phyloP scores from a whole-genome alignment of 2,329 filamentous ascomycete genomes.

The Fonsecaea pugnacius region DNA sequence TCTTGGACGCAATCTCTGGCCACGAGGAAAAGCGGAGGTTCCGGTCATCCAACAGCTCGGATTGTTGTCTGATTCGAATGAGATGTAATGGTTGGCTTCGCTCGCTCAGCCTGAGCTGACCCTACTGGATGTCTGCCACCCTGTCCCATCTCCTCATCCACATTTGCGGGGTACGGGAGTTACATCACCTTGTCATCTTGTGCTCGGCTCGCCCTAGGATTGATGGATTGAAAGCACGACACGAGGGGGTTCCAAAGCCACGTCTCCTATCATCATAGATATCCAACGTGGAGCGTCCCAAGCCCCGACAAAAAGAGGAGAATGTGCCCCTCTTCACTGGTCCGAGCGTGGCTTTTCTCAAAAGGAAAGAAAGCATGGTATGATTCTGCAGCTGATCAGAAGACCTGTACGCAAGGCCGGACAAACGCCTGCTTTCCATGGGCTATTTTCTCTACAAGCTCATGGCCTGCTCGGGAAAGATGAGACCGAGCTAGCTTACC shows the following conservation, averaged over 20 bases:
- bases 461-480: constrained; percentile 10
- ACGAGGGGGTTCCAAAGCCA: constrained; percentile 13
- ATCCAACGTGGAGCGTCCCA: constrained; percentile 6
- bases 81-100: not conserved
- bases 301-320: constrained; percentile 5
- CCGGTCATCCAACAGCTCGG: constrained; percentile 5
- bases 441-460: constrained; percentile 9
- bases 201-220: not conserved
- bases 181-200: constrained; percentile 19
- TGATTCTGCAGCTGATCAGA: constrained; percentile 15
- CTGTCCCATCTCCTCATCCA: constrained; percentile 14
- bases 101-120: constrained; percentile 1
- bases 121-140: constrained; percentile 1
- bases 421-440: constrained; percentile 15
- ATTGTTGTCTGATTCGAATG: not conserved
- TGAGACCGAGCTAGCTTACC: constrained; percentile 16
- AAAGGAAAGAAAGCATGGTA: constrained; percentile 5
- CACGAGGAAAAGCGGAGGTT: constrained; percentile 2
- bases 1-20: not conserved
- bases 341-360: not conserved
- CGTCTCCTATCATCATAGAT: constrained; percentile 6
- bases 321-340: constrained; percentile 5
- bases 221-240: constrained; percentile 7
- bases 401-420: constrained; percentile 9
- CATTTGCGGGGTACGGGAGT: constrained; percentile 20